phyloP scores from a whole-genome alignment of 169 alveolate genomes.

The Amoebophrya sp. region DNA sequence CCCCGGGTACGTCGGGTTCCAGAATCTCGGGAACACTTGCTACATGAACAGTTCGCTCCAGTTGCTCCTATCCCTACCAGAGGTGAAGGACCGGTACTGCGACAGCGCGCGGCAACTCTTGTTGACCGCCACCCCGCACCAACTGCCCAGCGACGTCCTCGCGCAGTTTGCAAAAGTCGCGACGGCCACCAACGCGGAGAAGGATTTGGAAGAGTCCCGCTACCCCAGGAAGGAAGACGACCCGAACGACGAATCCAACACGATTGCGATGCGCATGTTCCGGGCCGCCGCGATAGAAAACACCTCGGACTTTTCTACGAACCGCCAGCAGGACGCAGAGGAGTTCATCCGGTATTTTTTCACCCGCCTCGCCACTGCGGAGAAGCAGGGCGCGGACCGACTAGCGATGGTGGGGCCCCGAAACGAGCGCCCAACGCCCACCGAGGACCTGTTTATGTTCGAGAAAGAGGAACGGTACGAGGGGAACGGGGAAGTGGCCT shows the following conservation, averaged over 20 bases:
- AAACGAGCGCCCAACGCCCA: neutral
- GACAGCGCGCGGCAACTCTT: conserved; percentile 20
- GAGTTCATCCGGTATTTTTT: neutral
- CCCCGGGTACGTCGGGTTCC: conserved; percentile 54
- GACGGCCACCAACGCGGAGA: neutral
- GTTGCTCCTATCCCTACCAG: conserved; percentile 41
- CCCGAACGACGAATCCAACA: neutral
- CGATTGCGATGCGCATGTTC: conserved; percentile 9
- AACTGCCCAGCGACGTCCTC: neutral
- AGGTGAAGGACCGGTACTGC: conserved; percentile 22
- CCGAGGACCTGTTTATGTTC: conserved; percentile 15
- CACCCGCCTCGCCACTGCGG: neutral
- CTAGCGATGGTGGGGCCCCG: neutral
- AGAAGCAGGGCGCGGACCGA: neutral
- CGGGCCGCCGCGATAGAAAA: conserved; percentile 3
- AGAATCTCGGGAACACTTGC: conserved; percentile 67
- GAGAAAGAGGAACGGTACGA: conserved; percentile 5
- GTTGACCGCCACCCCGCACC: neutral
- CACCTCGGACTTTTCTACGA: neutral
- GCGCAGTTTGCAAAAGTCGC: neutral
- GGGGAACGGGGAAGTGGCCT: neutral
- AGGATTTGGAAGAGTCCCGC: neutral
- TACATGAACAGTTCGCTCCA: conserved; percentile 66
- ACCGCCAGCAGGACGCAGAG: conserved; percentile 9
- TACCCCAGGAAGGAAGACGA: neutral